Percentiles rank a stretch among this genome's conserved stretches.
Evolutionary conservation across 768 basidiomycete genomes (phyloP).

Genomic region (Lentinula sp.): DNA sequence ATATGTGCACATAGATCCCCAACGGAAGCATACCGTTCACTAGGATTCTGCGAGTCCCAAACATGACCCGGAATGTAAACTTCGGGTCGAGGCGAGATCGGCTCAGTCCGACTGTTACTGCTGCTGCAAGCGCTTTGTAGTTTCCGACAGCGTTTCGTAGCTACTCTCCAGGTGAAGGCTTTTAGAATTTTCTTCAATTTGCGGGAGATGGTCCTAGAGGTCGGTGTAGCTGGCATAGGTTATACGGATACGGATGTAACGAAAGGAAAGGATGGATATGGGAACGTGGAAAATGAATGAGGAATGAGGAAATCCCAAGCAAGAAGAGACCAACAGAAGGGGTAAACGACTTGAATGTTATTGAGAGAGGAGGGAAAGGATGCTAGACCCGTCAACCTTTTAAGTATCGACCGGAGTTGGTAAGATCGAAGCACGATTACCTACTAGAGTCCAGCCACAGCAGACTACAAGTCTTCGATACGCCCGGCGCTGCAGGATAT

Average conservation of each 20-base stretch:
- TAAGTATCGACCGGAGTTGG: not conserved
- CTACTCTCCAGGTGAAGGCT: not conserved
- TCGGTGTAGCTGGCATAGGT: not conserved
- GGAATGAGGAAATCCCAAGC: not conserved
- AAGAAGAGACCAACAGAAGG: no score
- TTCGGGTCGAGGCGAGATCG: not conserved
- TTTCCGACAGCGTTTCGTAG: not conserved
- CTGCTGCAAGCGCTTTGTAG: not conserved
- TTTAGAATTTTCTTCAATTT: not conserved
- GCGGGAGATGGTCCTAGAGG: not conserved
- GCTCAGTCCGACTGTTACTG: not conserved
- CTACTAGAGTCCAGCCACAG: not conserved
- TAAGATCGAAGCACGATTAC: not conserved
- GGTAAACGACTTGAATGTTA: no score
- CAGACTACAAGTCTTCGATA: not conserved
- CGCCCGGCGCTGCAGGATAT: not conserved
- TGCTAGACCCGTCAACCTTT: not conserved
- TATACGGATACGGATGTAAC: not conserved
- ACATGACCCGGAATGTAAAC: not conserved
- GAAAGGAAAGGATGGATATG: not conserved
- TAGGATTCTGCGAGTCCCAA: constrained; percentile 13
- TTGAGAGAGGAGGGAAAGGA: not conserved
- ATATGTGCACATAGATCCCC: constrained; percentile 16
- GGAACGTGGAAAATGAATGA: not conserved
- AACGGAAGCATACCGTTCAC: constrained; percentile 15